Evolutionary conservation across 2,329 filamentous ascomycete genomes (phyloP), one percentile per base, ranked within the genome.

Genomic region (Fusarium vanettenii): DNA sequence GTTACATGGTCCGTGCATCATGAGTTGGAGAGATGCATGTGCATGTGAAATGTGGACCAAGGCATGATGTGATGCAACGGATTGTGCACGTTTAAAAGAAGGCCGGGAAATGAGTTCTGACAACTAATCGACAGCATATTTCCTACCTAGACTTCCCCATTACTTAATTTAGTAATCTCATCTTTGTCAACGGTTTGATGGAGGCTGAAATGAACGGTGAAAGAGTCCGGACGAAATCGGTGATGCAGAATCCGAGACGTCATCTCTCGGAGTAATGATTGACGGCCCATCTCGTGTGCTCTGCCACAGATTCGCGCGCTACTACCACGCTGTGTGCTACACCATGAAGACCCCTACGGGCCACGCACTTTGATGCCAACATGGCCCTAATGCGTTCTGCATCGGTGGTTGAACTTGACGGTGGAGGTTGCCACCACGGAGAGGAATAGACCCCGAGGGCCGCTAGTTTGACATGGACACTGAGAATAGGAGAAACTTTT

Each of bases 41-140:
- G 63, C 62, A 71, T 55, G 18, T 27, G 33, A 41, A 43, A 60
- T 37, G 43, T 35, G 10, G 20, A 50, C 45, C 22, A 22, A 20
- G 41, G 37, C 25, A 60, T 65, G 60, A 71, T 70, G 55, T 66
- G 67, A 66, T 29, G 50, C 14, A 11, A 45, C 41, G 61, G 68
- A 63, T 61, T 66, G 35, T 56, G 25, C 39, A 60, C 31, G 59
- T 60, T 71, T 68, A 29, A 45, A 33, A 33, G 39, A 72, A 55
- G 11, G 22, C 29, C 27, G 20, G 67, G 37, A 62, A 62, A 27
- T 72, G 68, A 74, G 29, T 69, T 72, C 16, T 70, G 72, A 75
- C 55, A 70, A 25, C 25, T 9, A n/a, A 8, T 14, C n/a, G 22
- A 56, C 13, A 7, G n/a, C 6, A 11, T 20, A 55, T 20, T 9